Base-by-base conservation (phyloP, 257 asterid genomes). In the Plantago elongata region DNA sequence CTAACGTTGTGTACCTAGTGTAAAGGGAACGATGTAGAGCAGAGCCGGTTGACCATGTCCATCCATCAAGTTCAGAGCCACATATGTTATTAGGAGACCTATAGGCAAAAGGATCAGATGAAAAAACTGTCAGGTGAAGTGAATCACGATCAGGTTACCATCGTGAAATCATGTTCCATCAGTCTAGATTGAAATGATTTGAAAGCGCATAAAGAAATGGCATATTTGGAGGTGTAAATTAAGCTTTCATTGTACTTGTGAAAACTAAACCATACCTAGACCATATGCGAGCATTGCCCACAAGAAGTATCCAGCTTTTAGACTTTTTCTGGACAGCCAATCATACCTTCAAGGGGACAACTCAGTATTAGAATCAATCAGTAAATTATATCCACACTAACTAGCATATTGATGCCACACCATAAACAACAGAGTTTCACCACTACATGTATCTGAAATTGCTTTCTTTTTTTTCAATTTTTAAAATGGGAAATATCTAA, bases 31-130 rank as follows among this genome's bases (percentile, higher is more conserved):
- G 45, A 93, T 93, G 76, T 93, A 93, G 37, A 93, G 99, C 83
- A 93, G 73, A 34, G 97, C 99, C 12, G 99, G 99, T 55, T 93
- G 97, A 51, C 99, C 99, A 54, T 87, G 94, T 57, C 99, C 99
- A 51, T 89, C 96, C 96, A 87, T 93, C 87, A 93, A 65, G 78
- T 83, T 89, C 63, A 93, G 84, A 30, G 96, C 99, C 77, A 89
- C 86, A 37, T 93, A 93, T 17, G 99, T 93, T 9, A 83, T 70
- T 51, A 89, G 83, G 77, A 93, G 95, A 72, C 97, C 99, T 92
- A 79, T 57, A 42, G 45, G 9, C 54, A 57, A 49, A 40, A n/a
- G 54, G 61, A 56, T 29, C 11, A n/a, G 34, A 27, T 13, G 1
- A 12, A 29, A 38, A 55, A 56, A 29, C 13, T 6, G 29, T 22